Base-by-base conservation (phyloP, 169 alveolate species). In the Plasmodium yoelii region DNA sequence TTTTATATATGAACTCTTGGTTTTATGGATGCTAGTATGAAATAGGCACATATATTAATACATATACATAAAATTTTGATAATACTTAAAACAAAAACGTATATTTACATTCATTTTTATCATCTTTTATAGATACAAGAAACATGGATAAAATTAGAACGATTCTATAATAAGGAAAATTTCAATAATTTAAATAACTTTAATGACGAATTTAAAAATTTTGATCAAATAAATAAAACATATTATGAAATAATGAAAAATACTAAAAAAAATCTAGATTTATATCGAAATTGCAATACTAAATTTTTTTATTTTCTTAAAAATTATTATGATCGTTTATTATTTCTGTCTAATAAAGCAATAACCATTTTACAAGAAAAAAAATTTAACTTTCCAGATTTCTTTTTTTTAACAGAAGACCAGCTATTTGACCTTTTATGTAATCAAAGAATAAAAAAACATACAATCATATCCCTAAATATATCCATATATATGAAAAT, bases 221-320 rank as follows among this genome's bases (percentile, higher is more conserved):
- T 82, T n/a, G 44, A 82, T 51, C 67, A 67, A 67, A 82, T 82
- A 82, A 82, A 82, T 68, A 82, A 67, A 82, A 82, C 84, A n/a
- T 82, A 82, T 22, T 46, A 67, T 53, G 84, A 82, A 60, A 82
- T 82, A 55, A 82, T 82, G 90, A 82, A 82, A 82, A 82, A 65
- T 56, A 51, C 53, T 13, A 82, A 82, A 53, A 82, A 82, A 82
- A 82, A 82, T 55, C 65, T 67, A 24, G 68, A 82, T 70, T 42
- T 82, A 28, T 82, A 67, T 28, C 80, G 68, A 44, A 56, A 39
- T 49, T 67, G 73, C 15, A 82, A 67, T 39, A 65, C 84, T 34
- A 71, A 82, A 26, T 82, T 82, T 68, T 82, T 82, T 57, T 82
- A 82, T 47, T 57, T 82, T 67, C 44, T 82, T 15, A 82, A 82